Conservation (phyloP, 1,284 basidiomycete species). For the Cryptococcus sp. region DNA sequence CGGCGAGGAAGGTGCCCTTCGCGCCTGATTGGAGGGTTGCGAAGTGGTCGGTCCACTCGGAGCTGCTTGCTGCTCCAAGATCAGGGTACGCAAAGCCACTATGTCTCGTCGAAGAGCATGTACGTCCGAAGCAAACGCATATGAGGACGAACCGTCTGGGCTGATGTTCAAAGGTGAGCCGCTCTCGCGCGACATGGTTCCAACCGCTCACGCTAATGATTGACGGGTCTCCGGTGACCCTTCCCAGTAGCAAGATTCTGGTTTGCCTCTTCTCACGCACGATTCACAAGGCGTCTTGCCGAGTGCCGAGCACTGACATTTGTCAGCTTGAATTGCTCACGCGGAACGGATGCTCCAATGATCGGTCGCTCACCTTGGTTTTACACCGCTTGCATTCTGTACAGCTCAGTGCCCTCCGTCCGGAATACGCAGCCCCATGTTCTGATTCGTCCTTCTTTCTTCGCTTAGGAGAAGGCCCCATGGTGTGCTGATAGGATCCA, state of each 20-base stretch:
- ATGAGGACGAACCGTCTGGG: not conserved
- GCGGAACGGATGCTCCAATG: not conserved
- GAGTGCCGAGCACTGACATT: slow-evolving; percentile 23
- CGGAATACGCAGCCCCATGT: not conserved
- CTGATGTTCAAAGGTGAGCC: not conserved
- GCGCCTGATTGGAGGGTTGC: too few species aligned
- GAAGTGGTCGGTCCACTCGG: too few species aligned
- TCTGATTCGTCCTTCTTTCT: slow-evolving; percentile 1
- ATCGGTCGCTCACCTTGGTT: slow-evolving; percentile 22
- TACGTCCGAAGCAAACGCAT: too few species aligned
- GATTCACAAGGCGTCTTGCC: slow-evolving; percentile 30
- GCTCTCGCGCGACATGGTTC: not conserved
- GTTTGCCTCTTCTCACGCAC: slow-evolving; percentile 24
- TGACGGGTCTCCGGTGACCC: slow-evolving; percentile 5
- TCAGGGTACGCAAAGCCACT: too few species aligned
- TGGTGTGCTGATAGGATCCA: not conserved
- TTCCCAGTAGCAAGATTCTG: slow-evolving; percentile 27
- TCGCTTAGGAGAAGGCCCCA: not conserved
- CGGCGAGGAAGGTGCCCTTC: too few species aligned
- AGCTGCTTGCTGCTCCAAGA: too few species aligned
- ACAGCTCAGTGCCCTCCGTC: slow-evolving; percentile 20
- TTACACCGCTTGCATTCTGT: slow-evolving; percentile 34
- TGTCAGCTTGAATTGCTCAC: not conserved
- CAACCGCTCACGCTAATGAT: too few species aligned
- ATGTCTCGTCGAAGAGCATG: too few species aligned